These are phyloP conservation scores for Lasiosphaeris hirsuta DNA, from an alignment of 495 filamentous ascomycete genomes.

Conservation along the genomic window DNA sequence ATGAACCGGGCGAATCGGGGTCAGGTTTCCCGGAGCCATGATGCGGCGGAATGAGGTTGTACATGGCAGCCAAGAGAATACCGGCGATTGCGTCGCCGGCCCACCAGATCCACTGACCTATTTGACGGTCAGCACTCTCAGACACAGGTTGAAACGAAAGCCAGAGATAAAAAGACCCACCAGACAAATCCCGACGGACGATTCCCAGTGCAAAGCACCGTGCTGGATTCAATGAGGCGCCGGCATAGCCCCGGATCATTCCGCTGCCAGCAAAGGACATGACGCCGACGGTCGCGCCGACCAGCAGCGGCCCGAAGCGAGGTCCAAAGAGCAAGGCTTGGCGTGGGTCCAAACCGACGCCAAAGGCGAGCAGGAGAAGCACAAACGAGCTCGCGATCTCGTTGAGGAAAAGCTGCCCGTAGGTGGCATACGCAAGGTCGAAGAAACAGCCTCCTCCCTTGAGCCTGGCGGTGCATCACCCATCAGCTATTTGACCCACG, in stretches of 20 bases:
- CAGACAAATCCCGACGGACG: slow-evolving; percentile 26
- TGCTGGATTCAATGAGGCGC: slow-evolving; percentile 34
- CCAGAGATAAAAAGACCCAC: slow-evolving; percentile 16
- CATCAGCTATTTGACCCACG: not conserved
- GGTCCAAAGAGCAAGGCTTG: slow-evolving; percentile 51
- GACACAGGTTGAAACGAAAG: not conserved
- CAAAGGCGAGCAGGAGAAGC: slow-evolving; percentile 40
- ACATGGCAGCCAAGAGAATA: slow-evolving; percentile 19
- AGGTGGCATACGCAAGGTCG: not conserved
- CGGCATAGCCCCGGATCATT: slow-evolving; percentile 45
- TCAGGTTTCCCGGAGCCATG: too few relatives aligned
- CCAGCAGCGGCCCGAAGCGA: slow-evolving; percentile 48
- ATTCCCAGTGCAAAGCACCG: slow-evolving; percentile 30
- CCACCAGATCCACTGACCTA: slow-evolving; percentile 38
- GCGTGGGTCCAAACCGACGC: slow-evolving; percentile 57
- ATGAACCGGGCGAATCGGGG: too few relatives aligned
- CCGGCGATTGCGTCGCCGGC: slow-evolving; percentile 13
- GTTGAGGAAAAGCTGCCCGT: slow-evolving; percentile 1
- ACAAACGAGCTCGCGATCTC: not conserved
- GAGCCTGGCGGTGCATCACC: not conserved
- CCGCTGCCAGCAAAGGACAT: slow-evolving; percentile 44
- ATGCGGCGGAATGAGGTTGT: slow-evolving; percentile 26
- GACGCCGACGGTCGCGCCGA: slow-evolving; percentile 48
- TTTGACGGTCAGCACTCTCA: not conserved
- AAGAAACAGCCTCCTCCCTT: slow-evolving; percentile 11